Evolutionary conservation across 768 basidiomycete species (phyloP).

Genomic region (Suillus paluster): DNA sequence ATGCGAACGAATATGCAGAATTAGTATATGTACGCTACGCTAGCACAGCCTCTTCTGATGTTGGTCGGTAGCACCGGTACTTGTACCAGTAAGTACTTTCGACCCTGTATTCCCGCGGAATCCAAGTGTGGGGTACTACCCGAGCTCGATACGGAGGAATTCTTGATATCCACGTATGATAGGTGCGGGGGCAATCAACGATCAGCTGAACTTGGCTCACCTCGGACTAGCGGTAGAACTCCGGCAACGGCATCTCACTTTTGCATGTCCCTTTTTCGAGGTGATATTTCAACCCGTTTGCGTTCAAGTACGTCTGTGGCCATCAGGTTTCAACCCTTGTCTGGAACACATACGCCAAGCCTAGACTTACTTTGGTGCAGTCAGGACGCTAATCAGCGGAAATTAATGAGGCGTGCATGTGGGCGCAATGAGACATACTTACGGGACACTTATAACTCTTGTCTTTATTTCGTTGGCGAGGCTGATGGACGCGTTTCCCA

Average conservation of each 20-base stretch:
- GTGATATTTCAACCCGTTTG: conserved; percentile 72
- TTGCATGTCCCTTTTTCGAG: conserved; percentile 68
- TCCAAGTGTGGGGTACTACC: conserved; percentile 2
- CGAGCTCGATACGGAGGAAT: background rate
- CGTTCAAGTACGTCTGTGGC: conserved; percentile 60
- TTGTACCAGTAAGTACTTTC: background rate
- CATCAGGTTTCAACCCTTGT: background rate
- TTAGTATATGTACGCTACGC: background rate
- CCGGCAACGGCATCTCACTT: conserved; percentile 31
- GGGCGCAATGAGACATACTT: conserved; percentile 23
- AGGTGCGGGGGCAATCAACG: background rate
- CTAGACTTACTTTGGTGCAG: conserved; percentile 54
- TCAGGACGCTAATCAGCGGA: conserved; percentile 39
- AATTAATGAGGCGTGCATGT: conserved; percentile 11
- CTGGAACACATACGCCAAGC: conserved; percentile 11
- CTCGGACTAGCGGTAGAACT: conserved; percentile 3
- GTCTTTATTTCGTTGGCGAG: conserved; percentile 36
- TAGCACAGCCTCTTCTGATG: background rate
- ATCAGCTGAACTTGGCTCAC: conserved; percentile 3
- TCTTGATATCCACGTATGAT: background rate
- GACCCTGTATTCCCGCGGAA: conserved; percentile 8
- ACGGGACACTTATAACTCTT: conserved; percentile 56
- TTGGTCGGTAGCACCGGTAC: background rate
- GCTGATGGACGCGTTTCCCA: conserved; percentile 1
- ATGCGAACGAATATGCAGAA: conserved; percentile 3